A percentile compares a stretch with the other conserved stretches of the same genome.
phyloP scores from a whole-genome alignment of 345 rosid species.

The Sonneratia caseolaris region DNA sequence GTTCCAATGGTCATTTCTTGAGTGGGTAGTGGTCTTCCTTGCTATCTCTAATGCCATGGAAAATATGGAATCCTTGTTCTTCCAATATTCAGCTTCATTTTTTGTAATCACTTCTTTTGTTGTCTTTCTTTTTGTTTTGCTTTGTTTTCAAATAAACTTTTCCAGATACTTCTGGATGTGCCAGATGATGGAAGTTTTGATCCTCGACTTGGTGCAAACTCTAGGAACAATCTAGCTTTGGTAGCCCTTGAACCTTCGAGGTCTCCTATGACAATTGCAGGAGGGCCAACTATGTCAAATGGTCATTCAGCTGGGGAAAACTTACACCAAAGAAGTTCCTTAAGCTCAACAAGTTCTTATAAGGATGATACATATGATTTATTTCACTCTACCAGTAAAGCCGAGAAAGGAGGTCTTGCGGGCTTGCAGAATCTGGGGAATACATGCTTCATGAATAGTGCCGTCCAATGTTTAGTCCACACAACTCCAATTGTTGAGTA shows the following conservation, averaged over 20 bases:
- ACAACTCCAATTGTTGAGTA: conserved; percentile 75
- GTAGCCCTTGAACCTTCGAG: conserved; percentile 60
- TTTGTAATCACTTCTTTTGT: background rate
- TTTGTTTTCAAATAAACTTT: too few relatives aligned
- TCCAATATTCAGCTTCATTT: background rate
- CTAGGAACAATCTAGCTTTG: conserved; percentile 66
- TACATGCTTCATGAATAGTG: conserved; percentile 94
- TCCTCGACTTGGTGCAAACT: conserved; percentile 41
- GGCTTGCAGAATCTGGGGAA: conserved; percentile 94
- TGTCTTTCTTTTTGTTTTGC: conserved; percentile 4
- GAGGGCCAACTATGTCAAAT: conserved; percentile 69
- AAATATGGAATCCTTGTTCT: background rate
- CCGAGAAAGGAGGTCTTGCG: conserved; percentile 64
- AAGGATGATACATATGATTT: conserved; percentile 34
- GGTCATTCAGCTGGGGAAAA: conserved; percentile 44
- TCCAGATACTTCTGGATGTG: conserved; percentile 73
- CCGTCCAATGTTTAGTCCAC: conserved; percentile 87
- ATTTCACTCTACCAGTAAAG: conserved; percentile 32
- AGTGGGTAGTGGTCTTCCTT: background rate
- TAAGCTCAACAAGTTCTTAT: conserved; percentile 26
- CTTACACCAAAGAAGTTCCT: conserved; percentile 29
- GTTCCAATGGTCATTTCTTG: background rate
- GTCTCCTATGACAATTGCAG: conserved; percentile 59
- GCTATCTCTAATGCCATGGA: background rate
- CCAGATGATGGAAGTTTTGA: conserved; percentile 30